phyloP scores from a whole-genome alignment of 306 rosid species.

The Prunus salicina region DNA sequence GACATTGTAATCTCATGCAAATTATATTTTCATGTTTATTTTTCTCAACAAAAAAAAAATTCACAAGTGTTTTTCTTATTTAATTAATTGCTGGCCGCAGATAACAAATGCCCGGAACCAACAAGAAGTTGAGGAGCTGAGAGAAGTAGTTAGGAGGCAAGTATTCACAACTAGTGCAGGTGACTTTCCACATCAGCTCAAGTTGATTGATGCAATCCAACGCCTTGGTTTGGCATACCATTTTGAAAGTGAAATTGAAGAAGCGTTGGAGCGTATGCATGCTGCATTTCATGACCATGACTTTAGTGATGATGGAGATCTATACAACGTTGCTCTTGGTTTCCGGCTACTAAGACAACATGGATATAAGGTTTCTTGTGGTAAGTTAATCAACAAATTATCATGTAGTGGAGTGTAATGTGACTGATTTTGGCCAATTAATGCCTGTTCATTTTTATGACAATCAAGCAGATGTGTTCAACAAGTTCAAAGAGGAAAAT shows the following conservation, averaged over 20 bases:
- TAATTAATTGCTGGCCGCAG: not conserved
- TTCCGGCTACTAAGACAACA: constrained; percentile 54
- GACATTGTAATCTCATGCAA: not conserved
- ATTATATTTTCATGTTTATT: no score
- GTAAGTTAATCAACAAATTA: constrained; percentile 2
- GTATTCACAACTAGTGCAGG: not conserved
- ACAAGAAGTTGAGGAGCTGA: constrained; percentile 15
- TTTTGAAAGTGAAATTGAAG: constrained; percentile 35
- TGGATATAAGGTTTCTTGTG: constrained; percentile 31
- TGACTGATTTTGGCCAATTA: not conserved
- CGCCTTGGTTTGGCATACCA: constrained; percentile 37
- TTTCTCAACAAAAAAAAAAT: no score
- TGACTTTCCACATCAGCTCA: constrained; percentile 17
- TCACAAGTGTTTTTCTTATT: not conserved
- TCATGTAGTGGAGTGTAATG: no score
- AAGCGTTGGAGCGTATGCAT: constrained; percentile 3
- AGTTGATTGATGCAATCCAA: constrained; percentile 35
- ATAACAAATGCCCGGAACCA: not conserved
- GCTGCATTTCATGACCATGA: not conserved
- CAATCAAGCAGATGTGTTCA: constrained; percentile 26
- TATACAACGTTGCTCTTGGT: constrained; percentile 26
- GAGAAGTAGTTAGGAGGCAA: constrained; percentile 32
- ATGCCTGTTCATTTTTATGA: not conserved
- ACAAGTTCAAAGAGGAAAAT: constrained; percentile 28
- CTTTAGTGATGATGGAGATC: constrained; percentile 1